These are phyloP conservation scores for Clarireedia sp. DNA, from an alignment of 2,329 filamentous ascomycete genomes.

Conservation along the genomic window DNA sequence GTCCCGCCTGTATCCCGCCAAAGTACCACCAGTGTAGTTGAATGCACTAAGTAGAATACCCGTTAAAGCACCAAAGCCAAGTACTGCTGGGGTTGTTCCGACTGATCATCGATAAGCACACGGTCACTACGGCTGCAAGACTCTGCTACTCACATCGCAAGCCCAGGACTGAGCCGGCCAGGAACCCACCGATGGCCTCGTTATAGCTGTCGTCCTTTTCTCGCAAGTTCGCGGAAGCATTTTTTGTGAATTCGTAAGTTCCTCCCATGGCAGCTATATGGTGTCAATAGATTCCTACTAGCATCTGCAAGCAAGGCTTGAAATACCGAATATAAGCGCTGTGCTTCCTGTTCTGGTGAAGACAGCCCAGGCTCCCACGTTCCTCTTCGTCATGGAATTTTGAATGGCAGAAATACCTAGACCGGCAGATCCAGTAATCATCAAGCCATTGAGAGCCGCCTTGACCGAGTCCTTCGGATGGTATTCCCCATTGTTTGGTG, in stretches of 20 bases:
- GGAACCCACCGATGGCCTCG: constrained; percentile 55
- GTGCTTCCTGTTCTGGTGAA: constrained; percentile 72
- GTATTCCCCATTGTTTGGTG: constrained; percentile 46
- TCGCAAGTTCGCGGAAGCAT: constrained; percentile 60
- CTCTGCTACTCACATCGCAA: constrained; percentile 43
- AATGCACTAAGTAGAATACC: constrained; percentile 50
- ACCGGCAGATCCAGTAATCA: constrained; percentile 60
- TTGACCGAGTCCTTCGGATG: constrained; percentile 69
- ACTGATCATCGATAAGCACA: constrained; percentile 32
- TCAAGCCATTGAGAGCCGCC: constrained; percentile 53
- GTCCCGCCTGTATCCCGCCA: constrained; percentile 44
- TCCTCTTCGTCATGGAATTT: constrained; percentile 78
- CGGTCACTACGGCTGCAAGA: not conserved
- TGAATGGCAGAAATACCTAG: constrained; percentile 69
- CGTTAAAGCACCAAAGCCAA: constrained; percentile 54
- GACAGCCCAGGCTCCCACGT: constrained; percentile 72
- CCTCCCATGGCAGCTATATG: constrained; percentile 56
- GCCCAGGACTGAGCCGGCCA: constrained; percentile 54
- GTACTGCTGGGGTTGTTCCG: constrained; percentile 53
- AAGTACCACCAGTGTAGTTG: constrained; percentile 53
- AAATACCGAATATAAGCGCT: constrained; percentile 55
- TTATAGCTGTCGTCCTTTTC: constrained; percentile 61
- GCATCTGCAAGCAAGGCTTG: constrained; percentile 3
- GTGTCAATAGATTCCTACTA: constrained; percentile 9
- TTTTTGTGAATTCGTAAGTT: constrained; percentile 57